Evolutionary conservation across 176 grass and related monocot species (phyloP).

Genomic region (Oryza punctata): DNA sequence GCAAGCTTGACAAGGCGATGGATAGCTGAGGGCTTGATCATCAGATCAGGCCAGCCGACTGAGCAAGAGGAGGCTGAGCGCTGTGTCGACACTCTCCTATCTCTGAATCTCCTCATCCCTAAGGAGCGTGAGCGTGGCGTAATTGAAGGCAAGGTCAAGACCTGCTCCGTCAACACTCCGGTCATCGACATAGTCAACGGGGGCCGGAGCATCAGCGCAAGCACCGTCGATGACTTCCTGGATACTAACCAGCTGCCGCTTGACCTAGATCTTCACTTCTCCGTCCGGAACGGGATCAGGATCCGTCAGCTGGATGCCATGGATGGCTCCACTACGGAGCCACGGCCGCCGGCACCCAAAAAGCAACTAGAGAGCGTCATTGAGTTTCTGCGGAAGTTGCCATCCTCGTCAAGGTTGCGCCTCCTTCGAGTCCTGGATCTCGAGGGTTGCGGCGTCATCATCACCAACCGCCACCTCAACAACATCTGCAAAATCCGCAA

Average conservation of each 20-base stretch:
- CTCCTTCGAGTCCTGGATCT: conserved; percentile 23
- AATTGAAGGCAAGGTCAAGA: not conserved
- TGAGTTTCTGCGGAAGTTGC: not conserved
- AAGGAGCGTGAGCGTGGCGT: not conserved
- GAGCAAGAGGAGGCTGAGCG: no score
- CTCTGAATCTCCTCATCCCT: not conserved
- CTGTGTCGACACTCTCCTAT: not conserved
- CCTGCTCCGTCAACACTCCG: not conserved
- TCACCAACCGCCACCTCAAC: not conserved
- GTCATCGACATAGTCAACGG: not conserved
- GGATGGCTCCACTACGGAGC: no score
- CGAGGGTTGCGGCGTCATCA: not conserved
- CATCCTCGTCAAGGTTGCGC: not conserved
- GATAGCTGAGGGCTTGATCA: conserved; percentile 16
- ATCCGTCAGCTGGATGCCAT: not conserved
- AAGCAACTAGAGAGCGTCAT: not conserved
- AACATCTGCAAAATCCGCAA: not conserved
- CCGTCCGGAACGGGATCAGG: conserved; percentile 4
- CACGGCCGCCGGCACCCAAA: no score
- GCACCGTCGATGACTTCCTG: not conserved
- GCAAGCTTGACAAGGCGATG: conserved; percentile 13
- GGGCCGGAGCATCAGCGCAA: no score
- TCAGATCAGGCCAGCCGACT: not conserved
- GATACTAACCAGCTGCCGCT: not conserved
- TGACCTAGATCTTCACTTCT: conserved; percentile 2